Conservation (phyloP, 495 filamentous ascomycete genomes). For the Astrocystis sublimbata region DNA sequence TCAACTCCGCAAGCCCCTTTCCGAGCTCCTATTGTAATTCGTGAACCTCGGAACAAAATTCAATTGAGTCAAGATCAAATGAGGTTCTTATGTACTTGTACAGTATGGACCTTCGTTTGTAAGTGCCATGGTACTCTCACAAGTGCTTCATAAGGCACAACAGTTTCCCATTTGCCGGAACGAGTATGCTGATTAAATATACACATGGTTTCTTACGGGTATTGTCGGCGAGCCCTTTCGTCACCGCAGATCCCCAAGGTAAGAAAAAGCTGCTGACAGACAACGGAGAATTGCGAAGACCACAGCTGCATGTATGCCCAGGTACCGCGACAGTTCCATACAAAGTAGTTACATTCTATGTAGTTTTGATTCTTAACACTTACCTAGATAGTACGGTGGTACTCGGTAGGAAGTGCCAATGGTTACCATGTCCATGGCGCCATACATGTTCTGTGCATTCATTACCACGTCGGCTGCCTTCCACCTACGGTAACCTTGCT, state of each 20-base stretch:
- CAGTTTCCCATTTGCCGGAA: slow-evolving; percentile 9
- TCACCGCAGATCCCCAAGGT: slow-evolving; percentile 12
- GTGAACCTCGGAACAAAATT: no score
- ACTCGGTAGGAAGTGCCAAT: no score
- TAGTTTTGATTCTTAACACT: no score
- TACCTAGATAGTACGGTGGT: no score
- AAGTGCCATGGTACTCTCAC: no score
- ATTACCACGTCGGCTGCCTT: background rate
- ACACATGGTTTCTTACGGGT: background rate
- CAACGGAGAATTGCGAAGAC: background rate
- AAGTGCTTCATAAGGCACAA: background rate
- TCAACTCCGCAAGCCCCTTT: background rate
- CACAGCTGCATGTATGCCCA: background rate
- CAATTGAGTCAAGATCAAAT: no score
- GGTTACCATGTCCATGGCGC: slow-evolving; percentile 15
- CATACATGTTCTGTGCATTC: slow-evolving; percentile 5
- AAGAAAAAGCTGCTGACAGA: background rate
- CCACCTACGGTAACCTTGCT: no score
- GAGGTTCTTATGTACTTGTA: no score
- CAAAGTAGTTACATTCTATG: no score
- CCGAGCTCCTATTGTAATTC: background rate
- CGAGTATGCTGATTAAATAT: slow-evolving; percentile 11
- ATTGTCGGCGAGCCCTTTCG: slow-evolving; percentile 12
- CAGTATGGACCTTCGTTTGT: no score
- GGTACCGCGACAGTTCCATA: no score